phyloP scores from a whole-genome alignment of 805 yeast genomes.

The Metschnikowia kofuensis region DNA sequence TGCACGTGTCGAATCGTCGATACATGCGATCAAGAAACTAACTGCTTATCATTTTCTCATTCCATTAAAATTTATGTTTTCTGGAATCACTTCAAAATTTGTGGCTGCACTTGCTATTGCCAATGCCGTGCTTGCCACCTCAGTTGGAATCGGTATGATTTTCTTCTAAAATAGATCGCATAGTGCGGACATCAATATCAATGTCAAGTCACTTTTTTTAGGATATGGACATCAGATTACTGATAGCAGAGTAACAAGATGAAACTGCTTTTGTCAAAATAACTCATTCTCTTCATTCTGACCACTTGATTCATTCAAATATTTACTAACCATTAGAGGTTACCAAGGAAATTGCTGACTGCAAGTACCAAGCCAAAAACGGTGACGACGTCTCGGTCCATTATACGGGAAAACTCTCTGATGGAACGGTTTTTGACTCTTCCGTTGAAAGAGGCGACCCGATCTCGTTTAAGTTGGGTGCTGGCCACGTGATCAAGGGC shows the following conservation, averaged over 20 bases:
- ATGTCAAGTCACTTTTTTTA: too few species aligned
- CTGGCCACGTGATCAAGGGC: slow-evolving; percentile 78
- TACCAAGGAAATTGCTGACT: slow-evolving; percentile 40
- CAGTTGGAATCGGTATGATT: slow-evolving; percentile 16
- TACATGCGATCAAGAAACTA: background rate
- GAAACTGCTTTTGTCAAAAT: too few species aligned
- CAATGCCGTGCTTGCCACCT: slow-evolving; percentile 7
- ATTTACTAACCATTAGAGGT: slow-evolving; percentile 15
- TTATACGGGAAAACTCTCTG: slow-evolving; percentile 67
- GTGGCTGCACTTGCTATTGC: slow-evolving; percentile 7
- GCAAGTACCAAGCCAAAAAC: slow-evolving; percentile 52
- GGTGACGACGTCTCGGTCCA: slow-evolving; percentile 78
- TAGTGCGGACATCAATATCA: too few species aligned
- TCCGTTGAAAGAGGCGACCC: slow-evolving; percentile 66
- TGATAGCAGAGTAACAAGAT: too few species aligned
- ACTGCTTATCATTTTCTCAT: background rate
- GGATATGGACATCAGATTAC: too few species aligned
- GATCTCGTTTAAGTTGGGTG: slow-evolving; percentile 68
- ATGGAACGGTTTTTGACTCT: slow-evolving; percentile 74
- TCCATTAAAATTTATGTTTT: background rate
- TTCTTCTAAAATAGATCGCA: background rate
- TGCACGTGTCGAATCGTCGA: background rate
- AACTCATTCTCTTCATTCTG: background rate
- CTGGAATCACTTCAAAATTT: background rate
- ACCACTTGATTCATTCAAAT: background rate